Evolutionary conservation across 2,329 filamentous ascomycete genomes (phyloP).

Genomic region (Arthroderma sp.): DNA sequence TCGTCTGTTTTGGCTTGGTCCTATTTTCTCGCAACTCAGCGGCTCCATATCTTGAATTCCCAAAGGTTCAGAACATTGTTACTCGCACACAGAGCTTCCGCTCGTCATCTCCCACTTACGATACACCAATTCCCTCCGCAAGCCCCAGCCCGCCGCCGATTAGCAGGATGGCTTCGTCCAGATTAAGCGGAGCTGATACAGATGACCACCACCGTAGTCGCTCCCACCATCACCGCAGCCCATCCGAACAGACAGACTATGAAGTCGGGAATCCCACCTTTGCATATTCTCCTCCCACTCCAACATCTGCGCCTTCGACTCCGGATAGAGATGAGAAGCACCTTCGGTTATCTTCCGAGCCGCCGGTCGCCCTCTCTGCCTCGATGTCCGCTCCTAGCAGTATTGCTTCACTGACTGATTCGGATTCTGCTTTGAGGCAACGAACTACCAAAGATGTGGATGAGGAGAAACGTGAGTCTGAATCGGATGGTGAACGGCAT

Average conservation of each 20-base stretch:
- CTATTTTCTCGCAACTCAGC: constrained; percentile 52
- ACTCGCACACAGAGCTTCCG: constrained; percentile 34
- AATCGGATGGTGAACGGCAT: not conserved
- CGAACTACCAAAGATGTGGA: not conserved
- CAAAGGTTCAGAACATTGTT: constrained; percentile 37
- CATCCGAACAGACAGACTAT: constrained; percentile 7
- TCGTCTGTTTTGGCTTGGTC: constrained; percentile 76
- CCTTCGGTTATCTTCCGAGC: not conserved
- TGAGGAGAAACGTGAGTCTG: not conserved
- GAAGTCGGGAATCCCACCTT: constrained; percentile 22
- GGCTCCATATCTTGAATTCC: constrained; percentile 35
- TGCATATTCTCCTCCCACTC: constrained; percentile 31
- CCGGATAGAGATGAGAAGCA: not conserved
- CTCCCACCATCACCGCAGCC: not conserved
- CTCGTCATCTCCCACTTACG: constrained; percentile 25
- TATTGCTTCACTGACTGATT: not conserved
- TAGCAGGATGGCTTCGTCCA: not conserved
- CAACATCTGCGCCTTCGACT: constrained; percentile 22
- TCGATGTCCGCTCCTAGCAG: not conserved
- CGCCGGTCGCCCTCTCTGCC: not conserved
- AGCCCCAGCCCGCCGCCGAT: constrained; percentile 26
- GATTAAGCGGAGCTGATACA: not conserved
- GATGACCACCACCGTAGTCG: not conserved
- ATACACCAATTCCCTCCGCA: constrained; percentile 21
- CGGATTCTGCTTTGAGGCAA: not conserved